Base-by-base conservation (phyloP, 108 stramenopile genomes). In the Discostella pseudostelligera region DNA sequence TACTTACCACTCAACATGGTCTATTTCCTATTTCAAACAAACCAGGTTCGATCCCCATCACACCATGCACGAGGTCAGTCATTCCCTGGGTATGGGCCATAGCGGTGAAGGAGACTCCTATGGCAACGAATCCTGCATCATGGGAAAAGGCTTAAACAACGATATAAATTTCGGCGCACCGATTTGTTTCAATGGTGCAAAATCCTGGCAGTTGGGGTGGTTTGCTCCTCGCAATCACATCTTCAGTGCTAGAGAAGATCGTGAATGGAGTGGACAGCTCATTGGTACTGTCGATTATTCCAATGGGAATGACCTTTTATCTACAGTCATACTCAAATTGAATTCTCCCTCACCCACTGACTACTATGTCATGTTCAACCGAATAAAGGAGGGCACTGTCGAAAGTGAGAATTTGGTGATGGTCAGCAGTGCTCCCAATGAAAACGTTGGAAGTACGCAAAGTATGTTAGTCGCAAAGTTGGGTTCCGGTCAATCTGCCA, bases 111-210 rank as follows among this genome's bases (percentile, higher is more conserved):
- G 48, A 10, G 55, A 60, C 11, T 0, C 39, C 36, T 84, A 87
- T 49, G 82, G 74, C 2, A 83, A 84, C 65, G 71, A 78, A 57
- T 70, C 75, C 25, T 22, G 50, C 24, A 51, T 51, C 8, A 51
- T 51, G 50, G 50, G 50, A 22, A 5, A 7, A 25, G 21, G 24
- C 7, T 51, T 25, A n/a, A n/a, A n/a, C n/a, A n/a, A n/a, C n/a
- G n/a, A n/a, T 10, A 25, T 2, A 0, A 24, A 51, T 2, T 3
- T 7, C 10, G 50, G 50, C 21, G 6, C 50, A 25, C 50, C 14
- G 6, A 9, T 51, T 22, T 51, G 50, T 25, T 51, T 25, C 24
- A 51, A 51, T 51, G 25, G 24, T 25, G 50, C 24, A 22, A 49
- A 51, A 11, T 25, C 24, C 25, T 51, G 48, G 48, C 48, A 49